Evolutionary conservation across 306 rosid genomes (phyloP), one percentile per base, ranked within the genome.

Genomic region (Inga leiocalycina): DNA sequence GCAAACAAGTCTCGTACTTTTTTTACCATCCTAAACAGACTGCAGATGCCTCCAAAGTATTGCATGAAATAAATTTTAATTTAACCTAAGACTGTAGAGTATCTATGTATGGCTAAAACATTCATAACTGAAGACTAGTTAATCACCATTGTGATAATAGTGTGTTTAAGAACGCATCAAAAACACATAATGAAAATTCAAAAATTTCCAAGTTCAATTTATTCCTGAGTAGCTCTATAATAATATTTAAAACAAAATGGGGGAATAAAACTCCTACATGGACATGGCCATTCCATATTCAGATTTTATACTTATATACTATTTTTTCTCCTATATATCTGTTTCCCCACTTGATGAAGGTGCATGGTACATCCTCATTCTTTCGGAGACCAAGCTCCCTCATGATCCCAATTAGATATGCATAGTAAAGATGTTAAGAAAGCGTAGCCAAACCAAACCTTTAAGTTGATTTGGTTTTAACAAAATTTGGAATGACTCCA

Each of bases 1-100:
- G 62, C 46, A 74, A 43, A 67, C 79, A 74, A 80, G 70, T 71
- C 69, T 48, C 12, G 27, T 32, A 78, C 20, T 78, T 81, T 49
- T 48, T 22, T 59, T 27, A 30, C 14, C 37, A 67, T 71, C 56
- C 48, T 48, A 69, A 46, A 46, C 46, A 78, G 19, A 68, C 34
- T 19, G 19, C 34, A 19, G 45, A 43, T 35, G 24, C 48, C 46
- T 74, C 67, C 65, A 79, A 86, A 79, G 6, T 77, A 65, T 79
- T 49, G 56, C 22, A 80, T 22, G 35, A 71, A 24, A 61, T 61
- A 24, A 11, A 61, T 24, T 61, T 61, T 11, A n/a, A 9, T 59
- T 59, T 59, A 24, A n/a, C 32, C 6, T 0, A 56, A 57, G 30
- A 22, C 65, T 61, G 7, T 22, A 64, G 19, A 13, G 17, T 11